phyloP scores from a whole-genome alignment of 768 basidiomycete genomes.

The Coprinopsis marcescibilis region DNA sequence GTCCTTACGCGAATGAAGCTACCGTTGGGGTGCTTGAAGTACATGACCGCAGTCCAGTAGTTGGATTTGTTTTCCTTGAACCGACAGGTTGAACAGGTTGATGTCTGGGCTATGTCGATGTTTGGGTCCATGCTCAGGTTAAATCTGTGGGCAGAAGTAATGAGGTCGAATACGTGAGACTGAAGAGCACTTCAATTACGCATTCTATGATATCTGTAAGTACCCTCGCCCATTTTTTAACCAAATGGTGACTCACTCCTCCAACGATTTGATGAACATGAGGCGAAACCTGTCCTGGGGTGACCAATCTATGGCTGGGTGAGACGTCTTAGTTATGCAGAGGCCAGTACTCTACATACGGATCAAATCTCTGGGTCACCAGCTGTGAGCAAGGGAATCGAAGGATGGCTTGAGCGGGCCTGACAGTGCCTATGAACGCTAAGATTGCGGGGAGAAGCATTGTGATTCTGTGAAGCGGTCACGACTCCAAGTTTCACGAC shows the following conservation, averaged over 20 bases:
- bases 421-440: background rate
- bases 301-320: slow-evolving; percentile 1
- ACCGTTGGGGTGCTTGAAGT: slow-evolving; percentile 9
- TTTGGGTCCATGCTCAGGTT: slow-evolving; percentile 6
- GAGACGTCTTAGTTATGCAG: background rate
- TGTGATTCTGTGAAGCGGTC: background rate
- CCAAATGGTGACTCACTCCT: slow-evolving; percentile 2
- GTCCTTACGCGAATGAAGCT: slow-evolving; percentile 5
- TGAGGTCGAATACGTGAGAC: background rate
- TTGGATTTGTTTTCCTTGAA: slow-evolving; percentile 9
- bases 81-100: slow-evolving; percentile 6
- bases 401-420: background rate
- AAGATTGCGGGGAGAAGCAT: background rate
- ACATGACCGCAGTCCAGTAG: slow-evolving; percentile 9
- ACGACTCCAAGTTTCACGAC: background rate
- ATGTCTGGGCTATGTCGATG: background rate
- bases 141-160: slow-evolving; percentile 1
- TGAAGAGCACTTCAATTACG: slow-evolving; percentile 1
- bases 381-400: slow-evolving; percentile 11
- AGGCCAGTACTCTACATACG: background rate
- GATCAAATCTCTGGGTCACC: slow-evolving; percentile 9
- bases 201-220: slow-evolving; percentile 3
- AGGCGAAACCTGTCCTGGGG: slow-evolving; percentile 7
- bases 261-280: slow-evolving; percentile 12
- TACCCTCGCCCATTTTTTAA: background rate